A percentile compares a stretch with the other conserved stretches of the same genome.
Conservation (phyloP, 1,139 yeast species). For the Suhomyces terraborum region DNA sequence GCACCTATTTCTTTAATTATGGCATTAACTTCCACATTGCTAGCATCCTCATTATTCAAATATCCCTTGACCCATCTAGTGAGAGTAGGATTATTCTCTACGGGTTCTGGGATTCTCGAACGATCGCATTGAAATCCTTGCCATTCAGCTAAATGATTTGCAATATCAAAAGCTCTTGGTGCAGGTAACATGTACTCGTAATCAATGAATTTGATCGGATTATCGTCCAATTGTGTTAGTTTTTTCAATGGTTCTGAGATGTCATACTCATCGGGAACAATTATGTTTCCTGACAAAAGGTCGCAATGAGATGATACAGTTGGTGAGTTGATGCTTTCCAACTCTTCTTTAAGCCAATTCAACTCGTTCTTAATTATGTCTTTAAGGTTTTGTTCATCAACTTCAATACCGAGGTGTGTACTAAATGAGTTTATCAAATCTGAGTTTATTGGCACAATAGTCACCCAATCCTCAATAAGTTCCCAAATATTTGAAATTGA, state of each 20-base stretch:
- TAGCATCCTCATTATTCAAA: constrained; percentile 35
- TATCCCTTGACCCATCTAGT: constrained; percentile 58
- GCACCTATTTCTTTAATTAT: constrained; percentile 57
- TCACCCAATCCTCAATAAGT: constrained; percentile 62
- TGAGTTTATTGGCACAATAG: constrained; percentile 54
- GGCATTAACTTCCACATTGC: constrained; percentile 25
- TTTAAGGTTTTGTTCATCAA: constrained; percentile 35
- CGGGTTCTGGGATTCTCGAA: constrained; percentile 58
- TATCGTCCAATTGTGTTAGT: constrained; percentile 33
- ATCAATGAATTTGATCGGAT: constrained; percentile 69
- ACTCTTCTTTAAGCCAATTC: constrained; percentile 49
- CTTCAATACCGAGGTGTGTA: constrained; percentile 28
- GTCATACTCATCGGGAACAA: constrained; percentile 51
- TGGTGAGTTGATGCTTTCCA: constrained; percentile 50
- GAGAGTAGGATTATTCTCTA: constrained; percentile 44
- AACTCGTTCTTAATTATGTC: constrained; percentile 52
- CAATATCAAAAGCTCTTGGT: constrained; percentile 79
- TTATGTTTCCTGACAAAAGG: constrained; percentile 69
- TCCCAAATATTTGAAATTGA: constrained; percentile 58
- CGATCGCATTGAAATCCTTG: constrained; percentile 78
- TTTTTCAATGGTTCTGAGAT: constrained; percentile 12
- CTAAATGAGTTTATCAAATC: constrained; percentile 46
- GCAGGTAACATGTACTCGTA: constrained; percentile 82
- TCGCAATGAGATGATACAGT: constrained; percentile 72
- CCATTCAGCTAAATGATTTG: constrained; percentile 88